Conservation (phyloP, 2,329 filamentous ascomycete species). For the Microsporum canis region DNA sequence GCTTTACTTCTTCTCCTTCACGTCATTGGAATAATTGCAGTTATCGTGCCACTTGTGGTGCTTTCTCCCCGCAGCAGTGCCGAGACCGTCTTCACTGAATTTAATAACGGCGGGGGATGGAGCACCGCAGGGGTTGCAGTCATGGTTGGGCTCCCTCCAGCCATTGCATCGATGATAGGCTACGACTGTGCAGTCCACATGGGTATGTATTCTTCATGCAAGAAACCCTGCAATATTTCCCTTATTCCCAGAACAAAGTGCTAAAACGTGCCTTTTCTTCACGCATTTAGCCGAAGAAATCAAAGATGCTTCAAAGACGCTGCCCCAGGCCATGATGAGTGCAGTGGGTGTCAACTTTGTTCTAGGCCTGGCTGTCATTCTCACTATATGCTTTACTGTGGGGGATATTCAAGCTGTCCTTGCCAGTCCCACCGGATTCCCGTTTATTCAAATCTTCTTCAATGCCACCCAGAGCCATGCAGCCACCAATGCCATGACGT, state of each 20-base stretch:
- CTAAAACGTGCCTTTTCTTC: background rate
- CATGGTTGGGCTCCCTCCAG: slow-evolving; percentile 31
- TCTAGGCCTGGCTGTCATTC: slow-evolving; percentile 46
- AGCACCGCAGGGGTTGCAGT: slow-evolving; percentile 25
- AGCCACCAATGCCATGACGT: slow-evolving; percentile 41
- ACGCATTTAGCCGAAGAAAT: slow-evolving; percentile 29
- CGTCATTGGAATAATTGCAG: slow-evolving; percentile 32
- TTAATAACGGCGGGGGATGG: slow-evolving; percentile 35
- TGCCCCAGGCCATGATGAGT: slow-evolving; percentile 42
- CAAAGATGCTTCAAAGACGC: slow-evolving; percentile 38
- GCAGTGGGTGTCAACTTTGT: slow-evolving; percentile 42
- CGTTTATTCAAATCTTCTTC: slow-evolving; percentile 50
- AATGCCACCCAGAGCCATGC: slow-evolving; percentile 40
- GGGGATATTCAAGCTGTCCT: slow-evolving; percentile 38
- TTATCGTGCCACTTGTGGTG: slow-evolving; percentile 35
- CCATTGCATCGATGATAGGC: slow-evolving; percentile 32
- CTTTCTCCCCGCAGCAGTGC: slow-evolving; percentile 30
- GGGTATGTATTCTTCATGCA: slow-evolving; percentile 24
- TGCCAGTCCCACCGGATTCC: slow-evolving; percentile 40
- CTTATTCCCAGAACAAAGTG: background rate
- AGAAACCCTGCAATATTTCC: background rate
- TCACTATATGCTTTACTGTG: slow-evolving; percentile 46
- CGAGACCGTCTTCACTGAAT: slow-evolving; percentile 31
- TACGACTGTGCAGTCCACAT: slow-evolving; percentile 37
- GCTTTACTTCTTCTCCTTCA: slow-evolving; percentile 33